Evolutionary conservation across 2,329 filamentous ascomycete genomes (phyloP).

Genomic region (Alternaria ventricosa): DNA sequence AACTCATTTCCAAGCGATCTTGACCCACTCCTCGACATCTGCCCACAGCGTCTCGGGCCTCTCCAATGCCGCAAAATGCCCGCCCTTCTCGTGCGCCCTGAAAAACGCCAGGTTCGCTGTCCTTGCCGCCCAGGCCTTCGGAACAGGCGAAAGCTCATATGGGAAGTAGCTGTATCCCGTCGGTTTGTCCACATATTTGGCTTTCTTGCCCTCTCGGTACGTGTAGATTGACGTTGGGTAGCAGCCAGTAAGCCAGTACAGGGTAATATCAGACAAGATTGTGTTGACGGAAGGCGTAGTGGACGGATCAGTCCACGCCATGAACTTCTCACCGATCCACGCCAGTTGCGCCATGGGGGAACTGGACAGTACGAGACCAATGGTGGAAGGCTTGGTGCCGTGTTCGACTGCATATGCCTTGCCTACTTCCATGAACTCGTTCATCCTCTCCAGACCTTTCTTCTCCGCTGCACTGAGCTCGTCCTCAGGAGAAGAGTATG

Average conservation of each 20-base stretch:
- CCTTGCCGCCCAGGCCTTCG: constrained; percentile 50
- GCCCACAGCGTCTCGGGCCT: constrained; percentile 48
- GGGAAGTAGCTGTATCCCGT: constrained; percentile 55
- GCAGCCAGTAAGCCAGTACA: constrained; percentile 64
- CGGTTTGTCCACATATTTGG: constrained; percentile 49
- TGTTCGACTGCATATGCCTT: constrained; percentile 61
- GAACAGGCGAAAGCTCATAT: constrained; percentile 50
- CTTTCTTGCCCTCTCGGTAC: constrained; percentile 50
- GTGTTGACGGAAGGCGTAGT: constrained; percentile 45
- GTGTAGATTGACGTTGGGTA: constrained; percentile 58
- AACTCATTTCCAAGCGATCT: constrained; percentile 39
- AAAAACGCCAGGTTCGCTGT: constrained; percentile 49
- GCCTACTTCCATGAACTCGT: constrained; percentile 52
- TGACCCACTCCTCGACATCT: constrained; percentile 56
- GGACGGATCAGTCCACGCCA: constrained; percentile 59
- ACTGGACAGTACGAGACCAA: constrained; percentile 61
- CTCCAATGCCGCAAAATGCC: constrained; percentile 61
- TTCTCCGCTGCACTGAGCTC: constrained; percentile 45
- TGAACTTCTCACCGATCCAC: constrained; percentile 66
- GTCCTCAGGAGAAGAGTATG: constrained; percentile 23
- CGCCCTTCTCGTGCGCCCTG: constrained; percentile 42
- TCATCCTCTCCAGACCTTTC: constrained; percentile 45
- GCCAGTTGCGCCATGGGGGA: constrained; percentile 64
- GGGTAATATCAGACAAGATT: constrained; percentile 58
- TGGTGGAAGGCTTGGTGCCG: constrained; percentile 61